Conservation (phyloP, 441 rosid genomes). For the Erysimum pusillum region DNA sequence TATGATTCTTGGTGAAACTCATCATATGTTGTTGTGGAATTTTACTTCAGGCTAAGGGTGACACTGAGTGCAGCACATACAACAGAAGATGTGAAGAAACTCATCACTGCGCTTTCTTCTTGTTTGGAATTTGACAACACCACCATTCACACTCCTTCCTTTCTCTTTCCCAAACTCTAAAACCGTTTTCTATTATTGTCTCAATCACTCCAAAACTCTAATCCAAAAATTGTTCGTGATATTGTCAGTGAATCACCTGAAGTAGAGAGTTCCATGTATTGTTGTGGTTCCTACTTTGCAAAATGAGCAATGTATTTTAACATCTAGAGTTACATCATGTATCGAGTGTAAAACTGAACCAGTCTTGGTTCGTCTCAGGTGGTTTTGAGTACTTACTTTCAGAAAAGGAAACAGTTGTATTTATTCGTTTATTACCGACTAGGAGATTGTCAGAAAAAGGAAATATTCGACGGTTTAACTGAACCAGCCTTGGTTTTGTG, state of each 20-base stretch:
- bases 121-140: conserved; percentile 61
- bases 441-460: conserved; percentile 18
- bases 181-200: not conserved
- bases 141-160: conserved; percentile 43
- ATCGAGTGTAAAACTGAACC: not conserved
- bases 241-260: not conserved
- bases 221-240: not conserved
- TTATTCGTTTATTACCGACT: not conserved
- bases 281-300: conserved; percentile 7
- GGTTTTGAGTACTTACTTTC: not conserved
- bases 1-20: not conserved
- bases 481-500: conserved; percentile 10
- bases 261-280: not conserved
- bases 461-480: not conserved
- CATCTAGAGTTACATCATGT: not conserved
- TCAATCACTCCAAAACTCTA: not conserved
- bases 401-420: not conserved
- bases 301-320: not conserved
- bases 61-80: conserved; percentile 81
- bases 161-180: conserved; percentile 62
- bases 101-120: conserved; percentile 62
- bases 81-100: conserved; percentile 77
- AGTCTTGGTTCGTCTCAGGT: not conserved
- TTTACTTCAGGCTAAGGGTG: conserved; percentile 63
- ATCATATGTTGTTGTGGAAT: not conserved